Conservation (phyloP, 495 filamentous ascomycete species). For the Trichoderma orchidacearum region DNA sequence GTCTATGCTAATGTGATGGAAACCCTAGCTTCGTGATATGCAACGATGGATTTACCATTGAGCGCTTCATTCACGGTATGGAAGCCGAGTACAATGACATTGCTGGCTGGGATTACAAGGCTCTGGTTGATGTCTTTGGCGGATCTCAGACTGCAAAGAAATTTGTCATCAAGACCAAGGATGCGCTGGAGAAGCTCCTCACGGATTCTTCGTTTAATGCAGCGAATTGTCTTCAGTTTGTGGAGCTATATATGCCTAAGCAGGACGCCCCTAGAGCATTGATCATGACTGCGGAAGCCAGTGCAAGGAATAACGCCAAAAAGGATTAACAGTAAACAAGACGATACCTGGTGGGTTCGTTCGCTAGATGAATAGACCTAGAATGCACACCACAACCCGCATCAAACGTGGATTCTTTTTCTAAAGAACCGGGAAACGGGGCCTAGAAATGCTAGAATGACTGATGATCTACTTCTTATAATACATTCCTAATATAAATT, state of each 20-base stretch:
- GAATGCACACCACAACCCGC: too few species aligned
- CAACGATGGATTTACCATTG: conserved; percentile 67
- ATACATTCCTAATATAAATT: too few species aligned
- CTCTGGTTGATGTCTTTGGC: conserved; percentile 56
- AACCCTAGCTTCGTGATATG: conserved; percentile 56
- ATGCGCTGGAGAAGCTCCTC: conserved; percentile 56
- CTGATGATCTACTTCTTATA: too few species aligned
- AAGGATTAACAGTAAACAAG: conserved; percentile 6
- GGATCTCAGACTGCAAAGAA: conserved; percentile 42
- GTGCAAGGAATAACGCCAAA: conserved; percentile 42
- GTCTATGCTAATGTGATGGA: neutral
- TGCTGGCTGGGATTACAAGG: conserved; percentile 54
- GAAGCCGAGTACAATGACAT: conserved; percentile 72
- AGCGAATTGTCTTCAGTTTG: conserved; percentile 43
- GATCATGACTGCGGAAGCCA: conserved; percentile 56
- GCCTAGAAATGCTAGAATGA: too few species aligned
- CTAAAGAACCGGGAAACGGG: too few species aligned
- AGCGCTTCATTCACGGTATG: conserved; percentile 66
- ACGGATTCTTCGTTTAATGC: conserved; percentile 48
- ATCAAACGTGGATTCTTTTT: too few species aligned
- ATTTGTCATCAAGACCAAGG: conserved; percentile 56
- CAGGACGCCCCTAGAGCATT: conserved; percentile 65
- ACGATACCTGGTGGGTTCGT: neutral
- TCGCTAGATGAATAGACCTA: too few species aligned
- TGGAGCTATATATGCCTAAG: conserved; percentile 76